Base-by-base conservation (phyloP, 2,329 filamentous ascomycete species). In the Verticillium nonalfalfae region DNA sequence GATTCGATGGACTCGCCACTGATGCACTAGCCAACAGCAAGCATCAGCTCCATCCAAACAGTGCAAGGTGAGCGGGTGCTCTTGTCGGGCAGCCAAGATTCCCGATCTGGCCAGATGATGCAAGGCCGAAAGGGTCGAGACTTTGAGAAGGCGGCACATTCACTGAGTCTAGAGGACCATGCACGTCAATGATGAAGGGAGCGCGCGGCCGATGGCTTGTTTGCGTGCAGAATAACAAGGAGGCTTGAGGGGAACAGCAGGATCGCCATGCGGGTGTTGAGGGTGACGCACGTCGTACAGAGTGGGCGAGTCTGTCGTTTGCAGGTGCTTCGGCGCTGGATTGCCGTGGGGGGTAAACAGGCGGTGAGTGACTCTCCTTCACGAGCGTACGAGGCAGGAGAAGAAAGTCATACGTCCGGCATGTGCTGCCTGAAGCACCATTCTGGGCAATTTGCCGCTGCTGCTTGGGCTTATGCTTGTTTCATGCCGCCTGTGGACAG, bases 1-100 rank as follows among this genome's bases (percentile, higher is more conserved):
- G 89, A 5, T 91, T 91, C 71, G 72, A 72, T 60, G 79, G 80
- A 35, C 75, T 89, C 66, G 79, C 69, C 58, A 64, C 63, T 66
- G 69, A 72, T 64, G 68, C 70, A 33, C n/a, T 21, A 11, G 56
- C 26, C 14, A 21, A 13, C 31, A 4, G 56, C 36, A 58, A 38
- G 33, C 33, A 57, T n/a, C 34, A 15, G 7, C 9, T 11, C 45
- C 45, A 18, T 52, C 10, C 45, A 52, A 9, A 52, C 2, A 45
- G 15, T 52, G 13, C 15, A 52, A 52, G 45, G 15, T 18, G 18
- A 9, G n/a, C 11, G 55, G 21, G 34, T 57, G 15, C 55, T n/a
- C 45, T 31, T 21, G 7, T 52, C 45, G 4, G 45, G 9, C 45
- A 21, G 45, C 13, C 35, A 13, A 36, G 26, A 31, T 31, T 31